Evolutionary conservation across 768 basidiomycete species (phyloP), one percentile per base, ranked within the genome.

Genomic region (Clavaria fumosa): DNA sequence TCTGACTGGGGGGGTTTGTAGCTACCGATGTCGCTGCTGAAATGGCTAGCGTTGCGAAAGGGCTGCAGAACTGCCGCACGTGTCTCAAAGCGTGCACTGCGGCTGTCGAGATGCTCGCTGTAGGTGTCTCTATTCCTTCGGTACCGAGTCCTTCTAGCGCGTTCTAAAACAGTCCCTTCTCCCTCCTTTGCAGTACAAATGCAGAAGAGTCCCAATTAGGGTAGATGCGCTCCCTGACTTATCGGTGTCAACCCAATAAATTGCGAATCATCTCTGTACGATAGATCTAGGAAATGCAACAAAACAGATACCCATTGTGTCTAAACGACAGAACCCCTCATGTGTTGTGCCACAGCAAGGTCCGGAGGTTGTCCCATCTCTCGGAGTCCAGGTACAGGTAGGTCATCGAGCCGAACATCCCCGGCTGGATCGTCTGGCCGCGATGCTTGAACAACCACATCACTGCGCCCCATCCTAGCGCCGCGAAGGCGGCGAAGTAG

Each of bases 361-460:
- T 95, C 59, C 67, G 74, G 31, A 95, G 59, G 49, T 72, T 66
- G 34, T 65, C 71, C 90, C 91, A 97, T 30, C 62, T 58, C 43
- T 97, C 85, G 14, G 88, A 91, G 55, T 97, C 89, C 26, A 77
- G 75, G 61, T 97, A 99, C 26, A 99, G 67, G 57, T 97, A 99
- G 40, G 69, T 72, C 91, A 95, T 96, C 12, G 82, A 84, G 61
- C 74, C 85, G 64, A 88, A 89, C 88, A 96, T 86, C 40, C 91
- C 95, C 12, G 88, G 85, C 50, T 97, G 90, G 43, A 99, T 75
- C n/a, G 77, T 78, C 59, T 96, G 80, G 34, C 83, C 75, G 15
- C 73, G 67, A 55, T 95, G 67, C 50, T 77, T 68, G 69, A 91
- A 97, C 43, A 95, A 61, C 72, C 81, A 99, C 93, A 99, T 96